These are phyloP conservation scores for Neolentinus lepideus DNA, from an alignment of 1,284 basidiomycete genomes.

Conservation along the genomic window DNA sequence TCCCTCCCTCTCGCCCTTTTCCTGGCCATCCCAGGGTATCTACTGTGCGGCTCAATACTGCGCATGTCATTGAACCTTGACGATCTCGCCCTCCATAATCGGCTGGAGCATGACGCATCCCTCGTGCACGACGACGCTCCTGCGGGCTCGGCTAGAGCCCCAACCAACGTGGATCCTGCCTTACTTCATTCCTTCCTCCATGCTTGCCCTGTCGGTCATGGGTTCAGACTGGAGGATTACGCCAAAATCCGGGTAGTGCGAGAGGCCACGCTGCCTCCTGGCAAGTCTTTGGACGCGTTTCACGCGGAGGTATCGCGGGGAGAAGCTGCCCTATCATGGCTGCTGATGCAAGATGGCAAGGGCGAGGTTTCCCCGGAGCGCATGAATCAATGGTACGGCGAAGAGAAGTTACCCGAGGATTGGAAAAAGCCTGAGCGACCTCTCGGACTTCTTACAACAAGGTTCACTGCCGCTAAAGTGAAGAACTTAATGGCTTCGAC, in stretches of 20 bases:
- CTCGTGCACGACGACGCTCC: conserved; percentile 11
- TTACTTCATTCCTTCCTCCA: neutral
- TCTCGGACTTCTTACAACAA: neutral
- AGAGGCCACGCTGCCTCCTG: neutral
- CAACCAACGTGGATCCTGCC: neutral
- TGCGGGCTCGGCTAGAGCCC: neutral
- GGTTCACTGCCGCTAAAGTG: neutral
- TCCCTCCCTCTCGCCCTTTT: conserved; percentile 10
- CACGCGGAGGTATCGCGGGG: neutral
- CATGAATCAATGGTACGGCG: neutral
- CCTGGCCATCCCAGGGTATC: conserved; percentile 10
- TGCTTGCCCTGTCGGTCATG: neutral
- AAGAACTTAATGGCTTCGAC: neutral
- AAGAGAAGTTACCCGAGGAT: conserved; percentile 1
- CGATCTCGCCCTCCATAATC: conserved; percentile 11
- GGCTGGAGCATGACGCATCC: conserved; percentile 15
- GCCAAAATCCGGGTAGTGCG: neutral
- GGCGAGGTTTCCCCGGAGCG: neutral
- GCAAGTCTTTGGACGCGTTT: neutral
- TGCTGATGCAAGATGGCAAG: neutral
- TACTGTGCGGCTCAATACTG: conserved; percentile 4
- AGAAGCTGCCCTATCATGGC: neutral
- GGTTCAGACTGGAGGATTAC: neutral
- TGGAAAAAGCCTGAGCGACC: neutral
- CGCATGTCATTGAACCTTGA: conserved; percentile 8